Base-by-base conservation (phyloP, 148 eudicot genomes). In the Limonium bicolor region DNA sequence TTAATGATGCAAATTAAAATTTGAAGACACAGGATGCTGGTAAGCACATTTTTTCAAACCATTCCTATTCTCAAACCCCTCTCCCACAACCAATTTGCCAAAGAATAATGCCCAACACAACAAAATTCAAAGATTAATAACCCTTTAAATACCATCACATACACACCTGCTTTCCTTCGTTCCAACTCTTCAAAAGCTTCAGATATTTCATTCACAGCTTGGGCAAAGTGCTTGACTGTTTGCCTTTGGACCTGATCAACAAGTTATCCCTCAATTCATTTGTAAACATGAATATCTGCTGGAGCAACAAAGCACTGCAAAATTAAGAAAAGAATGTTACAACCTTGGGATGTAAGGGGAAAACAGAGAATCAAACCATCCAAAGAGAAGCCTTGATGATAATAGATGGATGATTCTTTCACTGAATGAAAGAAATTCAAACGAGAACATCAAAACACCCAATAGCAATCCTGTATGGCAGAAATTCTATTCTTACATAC, bases 221-320 rank as follows among this genome's bases (percentile, higher is more conserved):
- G 70, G 46, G 81, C 58, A 43, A 88, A 87, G 52, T 66, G 61
- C 54, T 69, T 79, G 28, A 73, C 70, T 32, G 86, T 77, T 65
- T 80, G 82, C 83, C 83, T 63, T 70, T 71, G 58, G 86, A 70
- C 57, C 72, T 67, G 54, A 65, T 64, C 43, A 55, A 34, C 54
- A 88, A 36, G 59, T 77, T 83, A 59, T 49, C 59, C 64, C 80
- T 83, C 10, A 67, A 59, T 47, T 88, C 96, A 65, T 59, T 66
- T 9, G 94, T 80, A 61, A 88, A 88, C 61, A 70, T 76, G 86
- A 30, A 83, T 63, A 58, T 83, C 96, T 25, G 47, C 71, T 20
- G 94, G 96, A 33, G 81, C 78, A 14, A 88, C 83, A 70, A 88
- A 58, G 92, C 94, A 64, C 96, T 88, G 74, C 61, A 51, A 59